phyloP scores from a whole-genome alignment of 495 filamentous ascomycete species.

The Neurospora terricola region DNA sequence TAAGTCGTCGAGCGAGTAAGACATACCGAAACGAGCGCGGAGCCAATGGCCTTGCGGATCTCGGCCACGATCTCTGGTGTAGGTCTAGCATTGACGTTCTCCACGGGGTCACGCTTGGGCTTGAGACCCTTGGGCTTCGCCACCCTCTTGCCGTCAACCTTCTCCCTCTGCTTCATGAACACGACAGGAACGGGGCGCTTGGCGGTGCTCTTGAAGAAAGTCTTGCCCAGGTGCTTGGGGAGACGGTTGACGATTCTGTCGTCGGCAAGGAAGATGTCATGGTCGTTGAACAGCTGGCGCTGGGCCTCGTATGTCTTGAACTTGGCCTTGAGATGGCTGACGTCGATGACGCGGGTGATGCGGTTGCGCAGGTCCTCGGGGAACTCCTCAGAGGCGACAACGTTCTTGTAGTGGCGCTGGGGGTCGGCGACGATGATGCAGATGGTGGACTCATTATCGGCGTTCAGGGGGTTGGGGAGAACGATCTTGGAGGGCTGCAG shows the following conservation, averaged over 20 bases:
- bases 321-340: constrained; percentile 72
- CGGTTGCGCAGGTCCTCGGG: constrained; percentile 58
- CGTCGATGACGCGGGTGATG: constrained; percentile 72
- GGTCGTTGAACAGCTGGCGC: constrained; percentile 70
- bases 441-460: constrained; percentile 48
- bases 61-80: constrained; percentile 54
- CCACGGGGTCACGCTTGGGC: constrained; percentile 25
- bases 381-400: constrained; percentile 64
- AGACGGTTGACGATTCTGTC: constrained; percentile 69
- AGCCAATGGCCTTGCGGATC: constrained; percentile 58
- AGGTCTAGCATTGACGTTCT: constrained; percentile 29
- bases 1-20: constrained; percentile 38
- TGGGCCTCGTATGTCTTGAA: constrained; percentile 80
- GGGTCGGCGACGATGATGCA: constrained; percentile 69
- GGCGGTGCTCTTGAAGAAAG: constrained; percentile 64
- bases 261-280: constrained; percentile 82
- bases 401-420: constrained; percentile 82
- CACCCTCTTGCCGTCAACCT: constrained; percentile 57
- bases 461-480: constrained; percentile 62
- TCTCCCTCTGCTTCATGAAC: constrained; percentile 50
- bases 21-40: constrained; percentile 64
- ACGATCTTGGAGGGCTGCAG: constrained; percentile 60
- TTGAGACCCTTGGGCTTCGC: constrained; percentile 40
- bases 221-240: constrained; percentile 71
- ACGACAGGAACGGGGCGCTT: constrained; percentile 85